Evolutionary conservation across 192 early-diverging fungal genomes (phyloP).

Genomic region (Kappamyces sp.): DNA sequence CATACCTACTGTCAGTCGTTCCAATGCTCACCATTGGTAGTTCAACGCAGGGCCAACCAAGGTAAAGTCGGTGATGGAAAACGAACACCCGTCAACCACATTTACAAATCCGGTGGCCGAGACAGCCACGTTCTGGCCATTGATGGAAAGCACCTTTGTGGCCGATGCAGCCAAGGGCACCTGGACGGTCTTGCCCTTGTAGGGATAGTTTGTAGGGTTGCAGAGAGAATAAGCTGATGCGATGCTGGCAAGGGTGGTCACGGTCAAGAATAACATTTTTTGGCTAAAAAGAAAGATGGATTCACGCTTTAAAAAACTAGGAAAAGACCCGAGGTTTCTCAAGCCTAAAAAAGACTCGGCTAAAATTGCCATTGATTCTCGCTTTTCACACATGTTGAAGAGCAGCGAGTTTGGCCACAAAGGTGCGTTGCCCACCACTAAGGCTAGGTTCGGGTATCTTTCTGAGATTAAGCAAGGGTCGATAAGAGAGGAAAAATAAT

Average conservation of each 20-base stretch:
- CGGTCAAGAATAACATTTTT: no score
- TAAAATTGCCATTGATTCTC: constrained; percentile 84
- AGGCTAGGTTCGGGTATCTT: constrained; percentile 10
- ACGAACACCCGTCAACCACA: constrained; percentile 6
- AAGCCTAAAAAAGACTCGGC: constrained; percentile 70
- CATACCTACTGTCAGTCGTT: no score
- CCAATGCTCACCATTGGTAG: no score
- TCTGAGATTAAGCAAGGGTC: constrained; percentile 50
- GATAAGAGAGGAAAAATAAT: constrained; percentile 71
- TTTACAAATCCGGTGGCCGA: not conserved
- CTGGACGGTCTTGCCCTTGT: not conserved
- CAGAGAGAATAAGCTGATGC: constrained; percentile 4
- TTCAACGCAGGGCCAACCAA: no score
- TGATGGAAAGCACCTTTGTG: not conserved
- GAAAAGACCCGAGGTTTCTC: constrained; percentile 75
- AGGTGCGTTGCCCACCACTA: constrained; percentile 11
- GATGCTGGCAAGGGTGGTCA: no score
- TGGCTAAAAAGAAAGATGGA: constrained; percentile 30
- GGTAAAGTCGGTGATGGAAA: not conserved
- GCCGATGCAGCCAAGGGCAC: not conserved
- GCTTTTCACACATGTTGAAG: constrained; percentile 78
- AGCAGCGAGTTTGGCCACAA: constrained; percentile 54
- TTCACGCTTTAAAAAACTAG: constrained; percentile 71
- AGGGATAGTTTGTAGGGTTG: constrained; percentile 5
- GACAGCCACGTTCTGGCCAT: not conserved